Percentiles rank a stretch among this genome's conserved stretches.
phyloP scores from a whole-genome alignment of 257 asterid species.

The Solanum sejunctum region DNA sequence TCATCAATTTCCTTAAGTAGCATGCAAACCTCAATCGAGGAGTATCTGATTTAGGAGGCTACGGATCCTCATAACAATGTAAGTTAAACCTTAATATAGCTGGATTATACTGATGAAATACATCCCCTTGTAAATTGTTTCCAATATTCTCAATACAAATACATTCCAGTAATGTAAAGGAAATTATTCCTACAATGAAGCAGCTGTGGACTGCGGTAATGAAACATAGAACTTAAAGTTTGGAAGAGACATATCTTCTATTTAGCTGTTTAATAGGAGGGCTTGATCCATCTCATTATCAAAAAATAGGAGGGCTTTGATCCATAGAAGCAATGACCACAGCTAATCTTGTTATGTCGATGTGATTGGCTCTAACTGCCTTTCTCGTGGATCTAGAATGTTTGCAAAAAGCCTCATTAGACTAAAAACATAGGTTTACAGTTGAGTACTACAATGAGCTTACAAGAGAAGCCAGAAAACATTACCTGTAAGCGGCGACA shows the following conservation, averaged over 20 bases:
- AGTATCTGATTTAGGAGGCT: not conserved
- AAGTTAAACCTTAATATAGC: not conserved
- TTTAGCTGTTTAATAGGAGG: not conserved
- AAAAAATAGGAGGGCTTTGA: not conserved
- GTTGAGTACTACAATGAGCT: not conserved
- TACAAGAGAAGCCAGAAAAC: not conserved
- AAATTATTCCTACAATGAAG: not conserved
- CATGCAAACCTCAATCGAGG: not conserved
- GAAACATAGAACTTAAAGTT: not conserved
- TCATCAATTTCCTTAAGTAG: not conserved
- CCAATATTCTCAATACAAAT: not conserved
- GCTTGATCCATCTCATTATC: not conserved
- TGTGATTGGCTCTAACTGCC: not conserved
- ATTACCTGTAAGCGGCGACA: slow-evolving; percentile 66
- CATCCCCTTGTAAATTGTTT: not conserved
- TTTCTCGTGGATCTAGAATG: slow-evolving; percentile 15
- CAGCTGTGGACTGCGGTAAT: not conserved
- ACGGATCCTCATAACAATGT: not conserved
- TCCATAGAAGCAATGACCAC: not conserved
- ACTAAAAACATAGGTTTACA: not conserved
- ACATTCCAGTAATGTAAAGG: not conserved
- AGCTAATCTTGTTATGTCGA: not conserved
- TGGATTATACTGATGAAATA: not conserved
- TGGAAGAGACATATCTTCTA: not conserved
- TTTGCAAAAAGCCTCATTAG: slow-evolving; percentile 1